Conservation (phyloP, 2,329 filamentous ascomycete genomes). For the Xylariomycetidae sp. region DNA sequence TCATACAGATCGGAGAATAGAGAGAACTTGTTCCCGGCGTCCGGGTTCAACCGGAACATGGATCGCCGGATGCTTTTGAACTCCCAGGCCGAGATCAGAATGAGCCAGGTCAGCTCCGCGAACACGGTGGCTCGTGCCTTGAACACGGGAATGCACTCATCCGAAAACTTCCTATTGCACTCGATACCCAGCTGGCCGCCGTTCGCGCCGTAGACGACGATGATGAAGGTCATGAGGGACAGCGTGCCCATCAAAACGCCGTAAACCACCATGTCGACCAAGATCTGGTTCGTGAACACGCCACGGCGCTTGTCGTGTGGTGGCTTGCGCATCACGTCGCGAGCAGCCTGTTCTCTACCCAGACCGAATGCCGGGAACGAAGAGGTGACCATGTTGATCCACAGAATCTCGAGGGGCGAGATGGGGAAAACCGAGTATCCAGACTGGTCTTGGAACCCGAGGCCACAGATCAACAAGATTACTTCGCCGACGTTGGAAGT, state of each 20-base stretch:
- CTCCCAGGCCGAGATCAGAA: conserved; percentile 73
- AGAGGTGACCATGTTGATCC: conserved; percentile 92
- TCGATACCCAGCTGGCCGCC: conserved; percentile 50
- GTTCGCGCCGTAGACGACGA: conserved; percentile 55
- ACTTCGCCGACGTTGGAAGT: conserved; percentile 82
- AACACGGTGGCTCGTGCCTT: conserved; percentile 69
- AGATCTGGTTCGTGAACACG: conserved; percentile 73
- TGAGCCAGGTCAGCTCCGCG: conserved; percentile 68
- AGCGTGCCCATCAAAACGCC: conserved; percentile 72
- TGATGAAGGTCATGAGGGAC: conserved; percentile 61
- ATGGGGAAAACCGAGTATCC: conserved; percentile 80
- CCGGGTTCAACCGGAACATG: conserved; percentile 62
- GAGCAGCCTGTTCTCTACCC: conserved; percentile 70
- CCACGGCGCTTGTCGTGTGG: conserved; percentile 66
- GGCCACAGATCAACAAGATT: conserved; percentile 72
- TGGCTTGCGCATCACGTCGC: conserved; percentile 74
- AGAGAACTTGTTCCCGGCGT: conserved; percentile 45
- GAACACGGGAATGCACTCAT: conserved; percentile 58
- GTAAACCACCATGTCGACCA: conserved; percentile 76
- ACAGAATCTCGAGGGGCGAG: conserved; percentile 80
- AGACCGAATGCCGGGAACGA: conserved; percentile 85
- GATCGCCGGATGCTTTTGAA: conserved; percentile 69
- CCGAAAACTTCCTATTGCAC: conserved; percentile 58
- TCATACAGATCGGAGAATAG: conserved; percentile 60
- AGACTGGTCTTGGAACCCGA: conserved; percentile 70